Percentiles rank a stretch among this genome's conserved stretches.
These are phyloP conservation scores for Neurospora sp. DNA, from an alignment of 2,329 filamentous ascomycete species.

Conservation along the genomic window DNA sequence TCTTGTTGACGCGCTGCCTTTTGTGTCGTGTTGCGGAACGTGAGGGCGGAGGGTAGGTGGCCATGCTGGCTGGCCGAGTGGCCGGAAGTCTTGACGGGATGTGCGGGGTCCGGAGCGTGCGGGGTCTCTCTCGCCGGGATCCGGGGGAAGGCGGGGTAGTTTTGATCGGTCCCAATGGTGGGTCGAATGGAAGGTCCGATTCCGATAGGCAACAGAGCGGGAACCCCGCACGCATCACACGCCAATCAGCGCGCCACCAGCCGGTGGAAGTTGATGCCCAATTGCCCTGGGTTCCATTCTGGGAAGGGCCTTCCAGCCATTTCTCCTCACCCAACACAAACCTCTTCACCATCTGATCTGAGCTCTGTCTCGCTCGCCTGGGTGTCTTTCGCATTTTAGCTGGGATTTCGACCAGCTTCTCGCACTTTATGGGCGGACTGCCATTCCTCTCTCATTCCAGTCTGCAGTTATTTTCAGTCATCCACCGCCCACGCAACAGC, in stretches of 20 bases:
- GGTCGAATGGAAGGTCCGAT: not conserved
- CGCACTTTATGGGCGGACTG: not conserved
- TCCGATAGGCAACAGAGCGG: not conserved
- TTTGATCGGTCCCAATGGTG: not conserved
- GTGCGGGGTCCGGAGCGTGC: too few species aligned
- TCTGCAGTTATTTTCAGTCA: not conserved
- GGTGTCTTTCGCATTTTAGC: not conserved
- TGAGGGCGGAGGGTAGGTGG: too few species aligned
- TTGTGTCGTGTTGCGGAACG: too few species aligned
- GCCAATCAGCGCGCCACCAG: not conserved
- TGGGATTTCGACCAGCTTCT: not conserved
- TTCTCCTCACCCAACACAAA: not conserved
- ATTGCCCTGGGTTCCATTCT: not conserved
- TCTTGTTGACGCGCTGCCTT: too few species aligned
- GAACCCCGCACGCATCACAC: not conserved
- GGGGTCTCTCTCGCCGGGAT: not conserved
- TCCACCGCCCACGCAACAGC: not conserved
- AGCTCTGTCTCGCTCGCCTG: not conserved
- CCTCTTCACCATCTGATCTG: not conserved
- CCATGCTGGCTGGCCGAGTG: too few species aligned
- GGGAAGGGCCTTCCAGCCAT: not conserved
- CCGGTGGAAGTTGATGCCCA: not conserved
- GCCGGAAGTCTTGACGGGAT: too few species aligned
- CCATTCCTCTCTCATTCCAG: not conserved
- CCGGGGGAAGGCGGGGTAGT: not conserved